A percentile compares a stretch with the other conserved stretches of the same genome.
phyloP scores from a whole-genome alignment of 75 land plant genomes.

The Selaginella moellendorffii region DNA sequence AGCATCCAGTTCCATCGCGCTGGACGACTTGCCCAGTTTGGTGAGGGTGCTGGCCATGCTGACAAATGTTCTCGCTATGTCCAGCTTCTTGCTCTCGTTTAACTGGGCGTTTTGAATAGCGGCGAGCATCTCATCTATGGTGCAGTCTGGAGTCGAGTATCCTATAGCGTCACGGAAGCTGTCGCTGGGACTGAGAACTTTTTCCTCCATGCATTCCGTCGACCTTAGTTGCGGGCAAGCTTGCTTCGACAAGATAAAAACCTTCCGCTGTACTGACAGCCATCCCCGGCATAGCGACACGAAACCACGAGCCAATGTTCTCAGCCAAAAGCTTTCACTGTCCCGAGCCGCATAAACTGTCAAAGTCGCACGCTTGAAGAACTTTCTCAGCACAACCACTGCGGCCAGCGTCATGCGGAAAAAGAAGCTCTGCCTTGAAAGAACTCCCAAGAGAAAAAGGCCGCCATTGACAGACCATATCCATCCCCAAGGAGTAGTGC shows the following conservation, averaged over 20 bases:
- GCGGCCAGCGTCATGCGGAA: constrained; percentile 15
- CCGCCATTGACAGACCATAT: neutral
- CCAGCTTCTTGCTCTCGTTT: neutral
- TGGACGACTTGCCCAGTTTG: too few species aligned
- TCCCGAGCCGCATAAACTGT: constrained; percentile 11
- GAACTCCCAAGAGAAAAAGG: constrained; percentile 11
- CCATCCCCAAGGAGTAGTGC: constrained; percentile 2
- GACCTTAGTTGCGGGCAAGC: neutral
- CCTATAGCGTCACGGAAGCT: neutral
- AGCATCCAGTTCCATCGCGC: too few species aligned
- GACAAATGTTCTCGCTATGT: neutral
- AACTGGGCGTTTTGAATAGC: neutral
- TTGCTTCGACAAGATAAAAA: constrained; percentile 15
- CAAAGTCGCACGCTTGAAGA: neutral
- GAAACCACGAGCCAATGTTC: constrained; percentile 9
- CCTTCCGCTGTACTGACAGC: constrained; percentile 10
- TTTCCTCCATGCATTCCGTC: neutral
- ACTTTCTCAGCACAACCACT: constrained; percentile 14
- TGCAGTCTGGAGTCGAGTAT: constrained; percentile 1
- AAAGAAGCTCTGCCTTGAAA: constrained; percentile 26
- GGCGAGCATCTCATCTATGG: neutral
- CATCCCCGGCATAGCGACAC: constrained; percentile 10
- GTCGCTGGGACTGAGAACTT: neutral
- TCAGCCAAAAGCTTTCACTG: constrained; percentile 14
- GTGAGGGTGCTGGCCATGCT: neutral